phyloP scores from a whole-genome alignment of 305 asterid genomes.

The Rubia tinctorum region DNA sequence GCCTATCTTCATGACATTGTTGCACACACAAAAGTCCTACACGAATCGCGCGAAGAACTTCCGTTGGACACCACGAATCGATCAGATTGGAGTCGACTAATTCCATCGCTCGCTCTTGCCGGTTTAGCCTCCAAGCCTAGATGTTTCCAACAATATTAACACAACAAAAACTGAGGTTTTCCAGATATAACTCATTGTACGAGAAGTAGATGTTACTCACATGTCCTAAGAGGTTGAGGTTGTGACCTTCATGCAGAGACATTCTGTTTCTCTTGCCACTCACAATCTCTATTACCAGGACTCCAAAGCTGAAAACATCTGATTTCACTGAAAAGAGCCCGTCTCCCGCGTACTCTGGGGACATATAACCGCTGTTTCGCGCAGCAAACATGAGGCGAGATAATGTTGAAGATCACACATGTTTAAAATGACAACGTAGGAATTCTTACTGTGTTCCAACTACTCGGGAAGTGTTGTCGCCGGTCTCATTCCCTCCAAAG shows the following conservation, averaged over 20 bases:
- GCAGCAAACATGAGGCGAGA: too few species aligned
- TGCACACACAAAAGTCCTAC: constrained; percentile 50
- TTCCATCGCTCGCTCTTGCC: constrained; percentile 33
- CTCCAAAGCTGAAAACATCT: constrained; percentile 38
- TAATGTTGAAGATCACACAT: not conserved
- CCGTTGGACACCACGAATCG: constrained; percentile 13
- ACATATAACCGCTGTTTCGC: constrained; percentile 31
- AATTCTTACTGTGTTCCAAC: constrained; percentile 51
- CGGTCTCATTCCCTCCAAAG: constrained; percentile 36
- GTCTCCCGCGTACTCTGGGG: constrained; percentile 34
- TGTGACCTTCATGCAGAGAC: constrained; percentile 22
- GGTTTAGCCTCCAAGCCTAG: constrained; percentile 30
- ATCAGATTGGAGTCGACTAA: constrained; percentile 22
- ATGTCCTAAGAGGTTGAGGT: constrained; percentile 35
- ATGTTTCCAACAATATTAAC: not conserved
- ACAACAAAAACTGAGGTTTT: not conserved
- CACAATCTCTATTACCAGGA: constrained; percentile 22
- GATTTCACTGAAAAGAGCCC: constrained; percentile 32
- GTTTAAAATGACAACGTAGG: not conserved
- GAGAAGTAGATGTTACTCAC: constrained; percentile 18
- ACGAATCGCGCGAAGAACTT: constrained; percentile 30
- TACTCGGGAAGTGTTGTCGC: constrained; percentile 35
- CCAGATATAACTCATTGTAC: not conserved
- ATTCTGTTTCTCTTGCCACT: constrained; percentile 26
- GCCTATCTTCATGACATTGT: constrained; percentile 42